Evolutionary conservation across 73 alveolate species (phyloP).

Genomic region (Symbiodinium natans): DNA sequence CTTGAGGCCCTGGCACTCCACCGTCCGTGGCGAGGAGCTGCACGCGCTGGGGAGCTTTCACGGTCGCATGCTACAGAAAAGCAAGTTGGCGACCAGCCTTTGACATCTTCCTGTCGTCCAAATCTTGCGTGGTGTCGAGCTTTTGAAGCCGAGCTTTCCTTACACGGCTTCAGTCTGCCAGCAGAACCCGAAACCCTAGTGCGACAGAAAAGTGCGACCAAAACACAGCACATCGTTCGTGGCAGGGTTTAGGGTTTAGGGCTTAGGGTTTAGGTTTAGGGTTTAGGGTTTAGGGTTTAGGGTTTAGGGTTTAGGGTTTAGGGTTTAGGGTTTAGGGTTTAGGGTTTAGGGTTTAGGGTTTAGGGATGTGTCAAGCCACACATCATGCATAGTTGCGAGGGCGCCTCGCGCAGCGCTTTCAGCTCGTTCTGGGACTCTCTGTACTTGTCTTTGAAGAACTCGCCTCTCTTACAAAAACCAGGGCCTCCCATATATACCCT

Average conservation of each 20-base stretch:
- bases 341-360: too few species aligned
- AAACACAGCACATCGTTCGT: not conserved
- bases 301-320: too few species aligned
- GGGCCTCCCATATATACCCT: not conserved
- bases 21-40: not conserved
- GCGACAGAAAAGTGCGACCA: too few species aligned
- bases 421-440: not conserved
- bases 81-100: not conserved
- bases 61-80: too few species aligned
- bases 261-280: too few species aligned
- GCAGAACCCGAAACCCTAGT: not conserved
- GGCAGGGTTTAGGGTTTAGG: too few species aligned
- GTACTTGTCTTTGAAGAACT: slow-evolving; percentile 9
- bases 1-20: not conserved
- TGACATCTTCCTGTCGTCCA: not conserved
- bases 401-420: not conserved
- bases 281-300: too few species aligned
- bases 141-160: not conserved
- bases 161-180: not conserved
- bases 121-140: not conserved
- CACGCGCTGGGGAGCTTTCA: too few species aligned
- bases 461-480: too few species aligned
- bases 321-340: too few species aligned
- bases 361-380: too few species aligned
- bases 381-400: too few species aligned